These are phyloP conservation scores for Saussurea involucrata DNA, from an alignment of 129 eudicot species.

Conservation along the genomic window DNA sequence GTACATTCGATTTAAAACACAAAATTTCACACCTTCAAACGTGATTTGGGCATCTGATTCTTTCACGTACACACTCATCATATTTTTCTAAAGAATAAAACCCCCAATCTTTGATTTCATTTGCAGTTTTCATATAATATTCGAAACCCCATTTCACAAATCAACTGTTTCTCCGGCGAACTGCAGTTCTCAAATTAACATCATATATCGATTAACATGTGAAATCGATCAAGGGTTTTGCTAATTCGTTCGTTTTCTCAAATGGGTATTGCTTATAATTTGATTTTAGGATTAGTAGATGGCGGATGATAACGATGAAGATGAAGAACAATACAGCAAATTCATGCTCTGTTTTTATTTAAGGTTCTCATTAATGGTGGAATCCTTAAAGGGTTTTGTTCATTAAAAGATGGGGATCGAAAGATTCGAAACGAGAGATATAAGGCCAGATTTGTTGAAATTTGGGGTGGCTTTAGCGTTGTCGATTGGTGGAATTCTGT, in stretches of 20 bases:
- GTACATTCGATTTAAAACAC: not conserved
- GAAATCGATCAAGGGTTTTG: constrained; percentile 21
- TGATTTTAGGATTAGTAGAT: constrained; percentile 10
- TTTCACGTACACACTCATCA: not conserved
- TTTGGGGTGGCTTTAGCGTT: constrained; percentile 70
- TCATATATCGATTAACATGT: not conserved
- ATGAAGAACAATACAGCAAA: constrained; percentile 1
- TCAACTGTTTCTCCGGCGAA: constrained; percentile 5
- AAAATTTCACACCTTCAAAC: not conserved
- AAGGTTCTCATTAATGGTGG: constrained; percentile 3
- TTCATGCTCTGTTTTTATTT: constrained; percentile 10
- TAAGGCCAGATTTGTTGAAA: constrained; percentile 55
- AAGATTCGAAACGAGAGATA: constrained; percentile 46
- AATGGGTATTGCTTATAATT: constrained; percentile 12
- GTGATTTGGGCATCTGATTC: not conserved
- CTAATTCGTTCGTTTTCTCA: not conserved
- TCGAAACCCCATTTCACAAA: not conserved
- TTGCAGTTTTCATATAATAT: constrained; percentile 10
- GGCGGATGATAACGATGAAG: constrained; percentile 14
- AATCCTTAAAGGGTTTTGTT: not conserved
- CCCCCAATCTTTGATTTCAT: constrained; percentile 13
- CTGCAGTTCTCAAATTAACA: not conserved
- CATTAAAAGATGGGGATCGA: constrained; percentile 32
- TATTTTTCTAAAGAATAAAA: not conserved
- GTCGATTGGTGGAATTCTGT: constrained; percentile 71